Conservation (phyloP, 768 basidiomycete genomes). For the Lactifluus piperatus region DNA sequence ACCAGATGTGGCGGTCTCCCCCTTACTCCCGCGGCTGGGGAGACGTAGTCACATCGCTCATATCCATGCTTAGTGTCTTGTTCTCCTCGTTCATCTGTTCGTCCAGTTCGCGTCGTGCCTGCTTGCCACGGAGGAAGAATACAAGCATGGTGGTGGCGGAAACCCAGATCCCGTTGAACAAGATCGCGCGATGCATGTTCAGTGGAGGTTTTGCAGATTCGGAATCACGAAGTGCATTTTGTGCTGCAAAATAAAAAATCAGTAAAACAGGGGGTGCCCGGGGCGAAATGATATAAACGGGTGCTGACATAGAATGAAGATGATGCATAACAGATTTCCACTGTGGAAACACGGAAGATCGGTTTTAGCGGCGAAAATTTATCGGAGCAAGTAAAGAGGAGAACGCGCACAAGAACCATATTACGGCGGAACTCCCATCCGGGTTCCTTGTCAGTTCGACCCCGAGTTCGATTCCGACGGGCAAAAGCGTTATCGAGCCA, state of each 20-base stretch:
- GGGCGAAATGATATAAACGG: too few species aligned
- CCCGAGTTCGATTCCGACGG: constrained; percentile 67
- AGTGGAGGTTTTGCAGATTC: constrained; percentile 54
- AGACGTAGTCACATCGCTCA: neutral
- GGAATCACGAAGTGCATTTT: constrained; percentile 60
- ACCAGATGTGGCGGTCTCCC: too few species aligned
- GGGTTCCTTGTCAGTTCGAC: constrained; percentile 76
- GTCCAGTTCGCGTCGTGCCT: constrained; percentile 55
- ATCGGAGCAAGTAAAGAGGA: neutral
- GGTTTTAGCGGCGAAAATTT: neutral
- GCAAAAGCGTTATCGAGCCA: constrained; percentile 59
- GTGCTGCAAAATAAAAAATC: constrained; percentile 7
- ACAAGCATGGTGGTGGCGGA: constrained; percentile 33
- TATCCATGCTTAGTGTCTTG: too few species aligned
- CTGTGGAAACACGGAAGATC: neutral
- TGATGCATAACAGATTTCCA: constrained; percentile 1
- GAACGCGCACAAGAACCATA: constrained; percentile 64
- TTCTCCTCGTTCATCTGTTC: constrained; percentile 35
- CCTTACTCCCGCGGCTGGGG: neutral
- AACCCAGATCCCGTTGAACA: constrained; percentile 54
- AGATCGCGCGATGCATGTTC: constrained; percentile 61
- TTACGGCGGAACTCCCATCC: constrained; percentile 62
- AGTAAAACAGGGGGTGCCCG: neutral
- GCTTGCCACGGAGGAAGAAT: constrained; percentile 49
- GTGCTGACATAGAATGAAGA: neutral